These are phyloP conservation scores for Chimonanthus praecox DNA, from an alignment of 164 flowering plant species.

Conservation along the genomic window DNA sequence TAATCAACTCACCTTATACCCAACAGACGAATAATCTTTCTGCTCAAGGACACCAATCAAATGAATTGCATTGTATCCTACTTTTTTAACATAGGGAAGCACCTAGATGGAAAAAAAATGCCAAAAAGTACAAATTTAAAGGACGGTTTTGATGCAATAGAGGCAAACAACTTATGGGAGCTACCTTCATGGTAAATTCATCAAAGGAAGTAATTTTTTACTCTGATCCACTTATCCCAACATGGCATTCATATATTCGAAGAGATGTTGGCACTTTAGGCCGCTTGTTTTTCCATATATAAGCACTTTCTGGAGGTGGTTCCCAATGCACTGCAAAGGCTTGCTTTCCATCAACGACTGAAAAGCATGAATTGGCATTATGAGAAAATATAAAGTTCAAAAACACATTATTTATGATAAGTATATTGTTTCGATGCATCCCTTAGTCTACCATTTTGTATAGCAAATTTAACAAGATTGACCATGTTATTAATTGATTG, in stretches of 20 bases:
- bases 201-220: constrained; percentile 68
- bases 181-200: constrained; percentile 71
- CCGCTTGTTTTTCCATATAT: constrained; percentile 59
- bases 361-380: constrained; percentile 14
- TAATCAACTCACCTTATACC: constrained; percentile 67
- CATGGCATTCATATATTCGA: constrained; percentile 95
- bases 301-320: constrained; percentile 73
- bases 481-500: too few relatives aligned
- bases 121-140: background rate
- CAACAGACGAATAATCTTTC: constrained; percentile 89
- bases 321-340: constrained; percentile 88
- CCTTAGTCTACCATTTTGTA: too few relatives aligned
- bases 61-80: constrained; percentile 93
- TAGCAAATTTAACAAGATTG: too few relatives aligned
- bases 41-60: constrained; percentile 88
- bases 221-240: constrained; percentile 87
- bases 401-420: background rate
- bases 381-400: background rate
- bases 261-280: constrained; percentile 73
- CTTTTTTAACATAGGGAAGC: constrained; percentile 76
- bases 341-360: constrained; percentile 72
- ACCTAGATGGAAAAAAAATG: constrained; percentile 32
- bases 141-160: background rate
- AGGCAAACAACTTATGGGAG: background rate
- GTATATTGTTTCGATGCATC: too few relatives aligned